Evolutionary conservation across 2,329 filamentous ascomycete genomes (phyloP).

Genomic region (Colletotrichum tropicale): DNA sequence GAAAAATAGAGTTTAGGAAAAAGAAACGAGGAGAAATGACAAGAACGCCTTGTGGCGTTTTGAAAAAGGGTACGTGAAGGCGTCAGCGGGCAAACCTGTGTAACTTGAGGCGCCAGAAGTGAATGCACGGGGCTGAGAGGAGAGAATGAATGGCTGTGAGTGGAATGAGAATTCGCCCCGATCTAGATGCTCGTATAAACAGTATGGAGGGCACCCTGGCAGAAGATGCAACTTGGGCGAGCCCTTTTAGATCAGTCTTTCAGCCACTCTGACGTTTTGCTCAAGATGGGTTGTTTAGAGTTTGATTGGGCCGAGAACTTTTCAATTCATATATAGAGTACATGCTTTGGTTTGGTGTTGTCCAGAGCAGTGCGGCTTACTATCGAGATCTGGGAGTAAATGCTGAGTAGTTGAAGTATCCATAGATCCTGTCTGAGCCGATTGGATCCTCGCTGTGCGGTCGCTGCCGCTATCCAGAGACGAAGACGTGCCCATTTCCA

Average conservation of each 20-base stretch:
- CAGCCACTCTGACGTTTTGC: neutral
- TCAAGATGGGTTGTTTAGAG: neutral
- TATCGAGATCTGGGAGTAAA: neutral
- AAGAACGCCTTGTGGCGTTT: neutral
- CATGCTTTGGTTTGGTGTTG: neutral
- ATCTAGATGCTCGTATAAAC: neutral
- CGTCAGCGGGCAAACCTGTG: neutral
- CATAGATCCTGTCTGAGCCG: neutral
- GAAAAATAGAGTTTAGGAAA: neutral
- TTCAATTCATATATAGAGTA: neutral
- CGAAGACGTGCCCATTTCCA: neutral
- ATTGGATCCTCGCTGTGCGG: neutral
- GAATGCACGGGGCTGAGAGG: neutral
- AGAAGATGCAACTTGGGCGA: neutral
- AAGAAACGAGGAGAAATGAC: neutral
- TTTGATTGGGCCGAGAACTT: neutral
- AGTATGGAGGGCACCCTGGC: neutral
- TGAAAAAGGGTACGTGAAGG: neutral
- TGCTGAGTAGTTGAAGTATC: neutral
- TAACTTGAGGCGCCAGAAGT: neutral
- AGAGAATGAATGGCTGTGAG: neutral
- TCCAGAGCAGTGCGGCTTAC: neutral
- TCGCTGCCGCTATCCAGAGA: neutral
- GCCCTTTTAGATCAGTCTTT: neutral
- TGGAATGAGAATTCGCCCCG: neutral